These are phyloP conservation scores for Agrocybe chaxingu DNA, from an alignment of 768 basidiomycete genomes.

Conservation along the genomic window DNA sequence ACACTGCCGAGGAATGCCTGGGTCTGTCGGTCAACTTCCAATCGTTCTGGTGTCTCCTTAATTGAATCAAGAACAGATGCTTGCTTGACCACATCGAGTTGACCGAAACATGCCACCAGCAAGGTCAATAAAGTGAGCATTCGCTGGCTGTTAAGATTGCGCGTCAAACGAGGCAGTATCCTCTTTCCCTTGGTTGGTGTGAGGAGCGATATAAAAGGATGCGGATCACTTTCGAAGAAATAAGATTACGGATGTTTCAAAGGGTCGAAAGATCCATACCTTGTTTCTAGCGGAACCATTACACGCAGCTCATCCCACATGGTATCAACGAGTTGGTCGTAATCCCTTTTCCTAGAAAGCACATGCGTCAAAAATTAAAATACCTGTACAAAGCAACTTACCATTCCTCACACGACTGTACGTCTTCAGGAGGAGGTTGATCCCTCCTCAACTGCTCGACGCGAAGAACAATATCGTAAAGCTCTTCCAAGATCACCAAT, in stretches of 20 bases:
- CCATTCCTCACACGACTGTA: slow-evolving; percentile 43
- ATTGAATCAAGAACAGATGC: slow-evolving; percentile 69
- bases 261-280: slow-evolving; percentile 40
- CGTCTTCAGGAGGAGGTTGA: slow-evolving; percentile 65
- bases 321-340: slow-evolving; percentile 55
- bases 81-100: slow-evolving; percentile 85
- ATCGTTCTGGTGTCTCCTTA: slow-evolving; percentile 57
- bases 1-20: slow-evolving; percentile 85
- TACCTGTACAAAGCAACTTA: slow-evolving; percentile 21
- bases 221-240: slow-evolving; percentile 63
- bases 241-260: neutral
- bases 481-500: slow-evolving; percentile 72
- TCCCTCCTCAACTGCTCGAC: slow-evolving; percentile 84
- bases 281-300: slow-evolving; percentile 91
- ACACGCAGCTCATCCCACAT: slow-evolving; percentile 83
- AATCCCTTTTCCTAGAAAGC: slow-evolving; percentile 50
- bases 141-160: slow-evolving; percentile 74
- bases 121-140: slow-evolving; percentile 88
- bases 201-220: slow-evolving; percentile 94
- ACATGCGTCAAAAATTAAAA: neutral
- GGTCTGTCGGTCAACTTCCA: slow-evolving; percentile 83
- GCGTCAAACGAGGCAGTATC: slow-evolving; percentile 82
- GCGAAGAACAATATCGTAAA: slow-evolving; percentile 82
- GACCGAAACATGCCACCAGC: slow-evolving; percentile 90
- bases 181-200: slow-evolving; percentile 90